Conservation (phyloP, 352 stramenopile genomes). For the Phytophthora colocasiae region DNA sequence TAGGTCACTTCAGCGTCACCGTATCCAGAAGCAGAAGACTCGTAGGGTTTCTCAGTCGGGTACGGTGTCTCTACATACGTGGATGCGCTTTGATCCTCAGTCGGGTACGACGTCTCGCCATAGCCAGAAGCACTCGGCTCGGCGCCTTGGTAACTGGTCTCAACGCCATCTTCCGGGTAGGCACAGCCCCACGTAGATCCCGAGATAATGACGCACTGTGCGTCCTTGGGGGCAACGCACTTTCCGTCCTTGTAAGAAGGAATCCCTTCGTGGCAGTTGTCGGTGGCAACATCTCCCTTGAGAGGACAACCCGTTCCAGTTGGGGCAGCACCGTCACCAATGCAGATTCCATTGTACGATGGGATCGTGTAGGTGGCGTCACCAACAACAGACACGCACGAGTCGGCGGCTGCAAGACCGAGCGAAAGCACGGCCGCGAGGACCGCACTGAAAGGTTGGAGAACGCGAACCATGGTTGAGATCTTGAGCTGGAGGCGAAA, state of each 20-base stretch:
- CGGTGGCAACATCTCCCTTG: constrained; percentile 38
- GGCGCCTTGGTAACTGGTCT: constrained; percentile 11
- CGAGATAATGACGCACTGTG: constrained; percentile 47
- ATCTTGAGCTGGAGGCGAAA: constrained; percentile 7
- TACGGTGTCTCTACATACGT: constrained; percentile 8
- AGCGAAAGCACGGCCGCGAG: constrained; percentile 27
- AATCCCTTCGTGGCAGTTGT: constrained; percentile 38
- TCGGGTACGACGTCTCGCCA: background rate
- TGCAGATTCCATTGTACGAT: constrained; percentile 28
- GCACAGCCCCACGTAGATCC: constrained; percentile 41
- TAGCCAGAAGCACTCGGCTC: constrained; percentile 1
- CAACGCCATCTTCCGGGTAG: constrained; percentile 10
- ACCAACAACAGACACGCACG: constrained; percentile 42
- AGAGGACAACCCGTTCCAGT: constrained; percentile 38
- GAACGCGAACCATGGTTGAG: constrained; percentile 33
- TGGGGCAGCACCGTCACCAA: constrained; percentile 15
- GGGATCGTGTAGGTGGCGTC: constrained; percentile 49
- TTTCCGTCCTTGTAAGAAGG: constrained; percentile 44
- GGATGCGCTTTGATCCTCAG: background rate
- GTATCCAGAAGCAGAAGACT: constrained; percentile 18
- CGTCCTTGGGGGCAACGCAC: constrained; percentile 43
- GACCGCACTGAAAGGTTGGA: constrained; percentile 29
- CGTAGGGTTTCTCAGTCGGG: background rate
- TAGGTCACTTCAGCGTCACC: constrained; percentile 31
- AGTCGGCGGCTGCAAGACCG: constrained; percentile 19